Conservation (phyloP, 768 basidiomycete genomes). For the Favolaschia claudopus region DNA sequence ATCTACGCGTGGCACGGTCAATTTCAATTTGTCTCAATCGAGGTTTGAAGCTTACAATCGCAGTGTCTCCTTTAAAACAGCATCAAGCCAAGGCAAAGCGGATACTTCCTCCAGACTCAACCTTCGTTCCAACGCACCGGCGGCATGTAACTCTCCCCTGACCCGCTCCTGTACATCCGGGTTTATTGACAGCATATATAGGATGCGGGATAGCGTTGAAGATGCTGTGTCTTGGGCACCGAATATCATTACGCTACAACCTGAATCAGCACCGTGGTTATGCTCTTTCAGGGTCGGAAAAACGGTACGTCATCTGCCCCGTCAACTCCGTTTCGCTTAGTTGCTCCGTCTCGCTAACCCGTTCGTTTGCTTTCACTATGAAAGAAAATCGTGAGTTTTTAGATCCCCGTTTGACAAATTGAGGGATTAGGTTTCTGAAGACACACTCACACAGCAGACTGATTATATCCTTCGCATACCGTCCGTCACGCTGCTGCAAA, state of each 20-base stretch:
- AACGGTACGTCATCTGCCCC: slow-evolving; percentile 60
- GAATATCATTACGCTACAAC: slow-evolving; percentile 54
- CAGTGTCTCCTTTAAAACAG: slow-evolving; percentile 56
- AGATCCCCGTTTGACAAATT: too few species aligned
- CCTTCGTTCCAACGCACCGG: slow-evolving; percentile 26
- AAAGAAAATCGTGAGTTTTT: too few species aligned
- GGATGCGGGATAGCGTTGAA: slow-evolving; percentile 50
- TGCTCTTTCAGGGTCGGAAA: too few species aligned
- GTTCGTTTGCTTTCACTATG: slow-evolving; percentile 49
- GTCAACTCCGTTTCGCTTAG: slow-evolving; percentile 53
- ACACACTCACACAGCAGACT: slow-evolving; percentile 55
- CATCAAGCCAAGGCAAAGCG: slow-evolving; percentile 50
- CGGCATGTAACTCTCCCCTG: slow-evolving; percentile 44
- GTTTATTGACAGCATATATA: slow-evolving; percentile 46
- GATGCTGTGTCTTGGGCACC: slow-evolving; percentile 61
- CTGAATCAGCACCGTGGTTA: slow-evolving; percentile 1
- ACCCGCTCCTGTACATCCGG: slow-evolving; percentile 48
- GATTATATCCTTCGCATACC: slow-evolving; percentile 54
- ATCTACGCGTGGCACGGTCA: slow-evolving; percentile 33
- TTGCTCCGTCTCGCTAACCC: slow-evolving; percentile 40
- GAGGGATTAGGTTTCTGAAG: too few species aligned
- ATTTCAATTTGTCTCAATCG: background rate
- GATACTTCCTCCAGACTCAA: slow-evolving; percentile 47
- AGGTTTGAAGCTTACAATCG: slow-evolving; percentile 50
- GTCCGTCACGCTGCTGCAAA: slow-evolving; percentile 30